Base-by-base conservation (phyloP, 176 grass and related monocot genomes). In the Metroxylon sagu region DNA sequence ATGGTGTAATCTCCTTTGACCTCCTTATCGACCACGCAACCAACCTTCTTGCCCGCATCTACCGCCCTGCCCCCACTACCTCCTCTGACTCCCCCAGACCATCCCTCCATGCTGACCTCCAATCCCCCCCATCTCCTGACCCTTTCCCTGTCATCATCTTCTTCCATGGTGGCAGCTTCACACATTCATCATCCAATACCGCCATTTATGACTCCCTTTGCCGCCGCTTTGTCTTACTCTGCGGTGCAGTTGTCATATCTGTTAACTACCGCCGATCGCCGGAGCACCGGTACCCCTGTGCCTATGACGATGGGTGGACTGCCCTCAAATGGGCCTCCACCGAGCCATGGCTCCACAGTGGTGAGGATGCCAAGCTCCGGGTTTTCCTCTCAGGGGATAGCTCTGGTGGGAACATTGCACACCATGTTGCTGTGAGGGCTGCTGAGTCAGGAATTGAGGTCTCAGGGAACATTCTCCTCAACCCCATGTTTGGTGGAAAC, bases 111-210 rank as follows among this genome's bases (percentile, higher is more conserved):
- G 64, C 86, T 12, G 80, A 80, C 70, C 82, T 92, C n/a, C 61
- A 48, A 3, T 72, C 72, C 50, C 59, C 60, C 4, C 76, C 84
- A 17, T 81, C 88, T 3, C 16, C 59, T 17, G 87, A 89, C 56
- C 84, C 82, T 16, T 88, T 92, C 70, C 84, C 88, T n/a, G 93
- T 98, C 25, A 92, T 98, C 59, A 80, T 98, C 48, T 92, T 98
- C 93, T 98, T 92, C 79, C 93, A 92, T 62, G 88, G 93, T 12
- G 88, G 93, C 68, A 98, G 93, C 84, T 98, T 98, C 30, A 82
- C 84, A 0, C 93, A 98, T 76, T 98, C 88, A 0, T 85, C 84
- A 0, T 77, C 84, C 59, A 79, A 86, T 64, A 89, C 81, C 5
- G 53, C 84, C 18, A 98, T 98, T 58, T 98, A 98, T 72, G 87